A percentile compares a stretch with the other conserved stretches of the same genome.
Conservation (phyloP, 805 yeast genomes). For the Saturnispora diversa region DNA sequence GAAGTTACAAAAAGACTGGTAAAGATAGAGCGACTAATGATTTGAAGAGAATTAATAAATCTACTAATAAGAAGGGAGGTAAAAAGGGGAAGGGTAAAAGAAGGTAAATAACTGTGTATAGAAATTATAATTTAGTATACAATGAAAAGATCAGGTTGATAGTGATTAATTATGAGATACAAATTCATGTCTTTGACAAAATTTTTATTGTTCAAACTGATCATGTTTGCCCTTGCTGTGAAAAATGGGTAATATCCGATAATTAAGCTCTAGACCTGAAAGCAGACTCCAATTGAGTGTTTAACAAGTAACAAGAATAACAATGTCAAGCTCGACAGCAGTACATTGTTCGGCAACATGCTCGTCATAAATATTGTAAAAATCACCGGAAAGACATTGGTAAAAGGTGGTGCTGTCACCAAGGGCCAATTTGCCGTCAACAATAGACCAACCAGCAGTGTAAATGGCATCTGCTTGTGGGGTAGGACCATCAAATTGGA, state of each 20-base stretch:
- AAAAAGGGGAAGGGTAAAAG: constrained; percentile 25
- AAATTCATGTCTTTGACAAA: constrained; percentile 1
- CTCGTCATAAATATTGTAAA: constrained; percentile 72
- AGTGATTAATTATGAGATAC: not conserved
- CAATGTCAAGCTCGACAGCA: constrained; percentile 51
- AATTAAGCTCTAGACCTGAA: not conserved
- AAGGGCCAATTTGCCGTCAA: constrained; percentile 55
- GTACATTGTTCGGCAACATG: constrained; percentile 54
- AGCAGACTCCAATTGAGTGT: not conserved
- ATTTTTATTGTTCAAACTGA: not conserved
- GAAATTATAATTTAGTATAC: not conserved
- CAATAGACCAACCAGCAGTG: constrained; percentile 57
- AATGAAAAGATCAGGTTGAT: not conserved
- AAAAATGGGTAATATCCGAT: not conserved
- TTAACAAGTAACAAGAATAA: constrained; percentile 49
- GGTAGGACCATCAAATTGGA: constrained; percentile 74
- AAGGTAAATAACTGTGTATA: constrained; percentile 5
- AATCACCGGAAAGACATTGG: constrained; percentile 68
- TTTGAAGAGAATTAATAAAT: constrained; percentile 30
- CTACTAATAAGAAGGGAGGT: constrained; percentile 21
- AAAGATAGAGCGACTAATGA: constrained; percentile 53
- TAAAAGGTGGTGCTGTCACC: constrained; percentile 56
- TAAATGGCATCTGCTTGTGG: constrained; percentile 72
- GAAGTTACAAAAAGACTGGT: constrained; percentile 76
- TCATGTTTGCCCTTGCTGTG: constrained; percentile 7